Evolutionary conservation across 352 stramenopile species (phyloP).

Genomic region (Pythium sp.): DNA sequence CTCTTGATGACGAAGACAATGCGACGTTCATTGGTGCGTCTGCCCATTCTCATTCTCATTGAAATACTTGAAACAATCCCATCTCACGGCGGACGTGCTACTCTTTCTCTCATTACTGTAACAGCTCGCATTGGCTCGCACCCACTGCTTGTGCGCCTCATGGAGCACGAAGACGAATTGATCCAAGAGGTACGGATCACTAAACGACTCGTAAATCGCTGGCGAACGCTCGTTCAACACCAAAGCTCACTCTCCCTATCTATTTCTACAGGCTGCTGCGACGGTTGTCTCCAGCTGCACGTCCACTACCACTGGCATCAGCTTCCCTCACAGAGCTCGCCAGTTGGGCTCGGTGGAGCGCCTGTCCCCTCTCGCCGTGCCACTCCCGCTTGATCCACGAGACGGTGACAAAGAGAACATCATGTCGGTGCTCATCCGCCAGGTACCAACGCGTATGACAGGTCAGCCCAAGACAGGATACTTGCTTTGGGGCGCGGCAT

Average conservation of each 20-base stretch:
- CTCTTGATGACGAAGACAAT: constrained; percentile 79
- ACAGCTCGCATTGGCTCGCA: constrained; percentile 66
- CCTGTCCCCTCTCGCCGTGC: constrained; percentile 48
- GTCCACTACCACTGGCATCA: constrained; percentile 56
- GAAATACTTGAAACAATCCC: background rate
- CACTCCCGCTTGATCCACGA: constrained; percentile 58
- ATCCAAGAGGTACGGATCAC: constrained; percentile 57
- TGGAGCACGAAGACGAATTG: constrained; percentile 73
- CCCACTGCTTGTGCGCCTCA: constrained; percentile 61
- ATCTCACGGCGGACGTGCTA: background rate
- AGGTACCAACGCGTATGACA: constrained; percentile 81
- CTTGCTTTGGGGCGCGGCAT: constrained; percentile 76
- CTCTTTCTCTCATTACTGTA: background rate
- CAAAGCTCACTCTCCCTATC: background rate
- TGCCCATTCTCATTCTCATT: background rate
- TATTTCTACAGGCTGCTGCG: constrained; percentile 41
- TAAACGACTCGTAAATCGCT: background rate
- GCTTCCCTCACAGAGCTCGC: constrained; percentile 61
- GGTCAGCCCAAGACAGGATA: constrained; percentile 86
- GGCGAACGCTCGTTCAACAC: background rate
- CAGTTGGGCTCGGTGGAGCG: constrained; percentile 60
- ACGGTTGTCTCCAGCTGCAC: constrained; percentile 68
- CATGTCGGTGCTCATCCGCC: constrained; percentile 68
- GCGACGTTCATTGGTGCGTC: constrained; percentile 64
- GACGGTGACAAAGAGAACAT: constrained; percentile 32